Base-by-base conservation (phyloP, 192 early-diverging fungal genomes). In the Bifiguratus adelaidae region DNA sequence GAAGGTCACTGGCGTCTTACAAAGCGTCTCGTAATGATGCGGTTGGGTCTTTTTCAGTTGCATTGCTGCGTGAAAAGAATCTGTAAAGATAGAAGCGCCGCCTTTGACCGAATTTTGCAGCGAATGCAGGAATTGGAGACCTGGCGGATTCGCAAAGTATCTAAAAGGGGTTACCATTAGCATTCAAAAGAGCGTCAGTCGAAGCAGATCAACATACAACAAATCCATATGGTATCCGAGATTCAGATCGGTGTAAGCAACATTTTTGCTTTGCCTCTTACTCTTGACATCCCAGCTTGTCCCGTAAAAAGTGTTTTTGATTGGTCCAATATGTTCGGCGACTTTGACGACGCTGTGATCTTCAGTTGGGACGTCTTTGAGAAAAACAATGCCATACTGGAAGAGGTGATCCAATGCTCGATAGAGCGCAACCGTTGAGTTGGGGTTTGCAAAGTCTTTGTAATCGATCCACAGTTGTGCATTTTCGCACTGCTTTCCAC, bases 191-290 rank as follows among this genome's bases (percentile, higher is more conserved):
- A 49, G 25, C 9, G 22, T 3, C 1, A 15, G 15, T 3, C 12
- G n/a, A 0, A 28, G 36, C 15, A 50, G 20, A 26, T 34, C 18
- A 16, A 53, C 74, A 61, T 74, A 85, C 85, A 89, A 60, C 30
- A 91, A 61, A 71, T 91, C 88, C 88, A 89, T 89, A 52, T 91
- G 88, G 30, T 88, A 73, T 0, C 85, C 86, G 13, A 91, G 68
- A 51, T 81, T 70, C 20, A 91, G 65, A 37, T 64, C 70, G 0
- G 88, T 89, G 53, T 91, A 91, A 3, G 88, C 88, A 62, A 91
- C 86, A 61, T 91, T 91, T 47, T 77, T 85, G 9, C 85, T 73
- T 36, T 85, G 62, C 4, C 74, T 74, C 2, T 81, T 61, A 29
- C 70, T 83, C 61, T 83, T 84, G 24, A 91, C 88, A 61, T 91